These are phyloP conservation scores for Paraleonurus japonicus DNA, from an alignment of 257 asterid genomes.

Conservation along the genomic window DNA sequence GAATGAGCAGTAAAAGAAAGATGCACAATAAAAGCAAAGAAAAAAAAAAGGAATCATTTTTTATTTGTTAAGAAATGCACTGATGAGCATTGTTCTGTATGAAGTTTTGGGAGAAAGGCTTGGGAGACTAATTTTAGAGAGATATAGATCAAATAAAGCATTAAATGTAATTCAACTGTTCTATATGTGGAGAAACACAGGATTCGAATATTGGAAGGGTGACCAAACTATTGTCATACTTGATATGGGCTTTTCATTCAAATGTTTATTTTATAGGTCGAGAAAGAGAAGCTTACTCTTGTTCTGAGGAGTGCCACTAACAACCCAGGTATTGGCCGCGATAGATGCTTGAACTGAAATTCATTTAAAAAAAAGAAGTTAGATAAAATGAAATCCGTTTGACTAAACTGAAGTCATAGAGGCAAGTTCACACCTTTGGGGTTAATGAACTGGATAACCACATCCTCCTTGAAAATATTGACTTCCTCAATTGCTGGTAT, in stretches of 20 bases:
- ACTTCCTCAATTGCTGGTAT: conserved; percentile 76
- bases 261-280: not conserved
- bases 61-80: no score
- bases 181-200: not conserved
- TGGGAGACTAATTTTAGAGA: not conserved
- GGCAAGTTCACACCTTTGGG: conserved; percentile 48
- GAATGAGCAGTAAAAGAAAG: not conserved
- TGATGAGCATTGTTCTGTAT: not conserved
- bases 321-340: conserved; percentile 80
- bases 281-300: conserved; percentile 48
- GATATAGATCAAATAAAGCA: not conserved
- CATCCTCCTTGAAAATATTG: conserved; percentile 73
- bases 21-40: no score
- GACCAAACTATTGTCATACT: not conserved
- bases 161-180: not conserved
- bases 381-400: not conserved
- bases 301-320: conserved; percentile 73
- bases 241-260: not conserved
- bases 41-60: no score
- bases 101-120: not conserved
- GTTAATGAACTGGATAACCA: conserved; percentile 60
- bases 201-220: not conserved
- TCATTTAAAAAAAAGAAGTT: not conserved
- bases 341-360: conserved; percentile 68
- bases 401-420: not conserved